Conservation (phyloP, 305 asterid species). For the Solanum aculeatissimum region DNA sequence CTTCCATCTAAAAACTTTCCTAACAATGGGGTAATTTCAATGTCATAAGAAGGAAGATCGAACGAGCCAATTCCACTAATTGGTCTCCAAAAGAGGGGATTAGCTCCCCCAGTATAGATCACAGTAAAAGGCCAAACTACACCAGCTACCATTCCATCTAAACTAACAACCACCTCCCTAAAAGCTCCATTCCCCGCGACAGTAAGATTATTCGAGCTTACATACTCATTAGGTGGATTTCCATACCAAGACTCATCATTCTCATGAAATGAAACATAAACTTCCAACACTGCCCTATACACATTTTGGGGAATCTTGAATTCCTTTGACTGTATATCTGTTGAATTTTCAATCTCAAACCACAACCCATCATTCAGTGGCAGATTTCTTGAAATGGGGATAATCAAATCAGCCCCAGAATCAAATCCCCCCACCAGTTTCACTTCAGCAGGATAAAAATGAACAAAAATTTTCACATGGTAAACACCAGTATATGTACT, state of each 20-base stretch:
- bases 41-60: too few species aligned
- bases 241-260: constrained; percentile 81
- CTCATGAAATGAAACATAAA: constrained; percentile 81
- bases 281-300: constrained; percentile 69
- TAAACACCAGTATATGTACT: constrained; percentile 74
- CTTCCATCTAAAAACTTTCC: too few species aligned
- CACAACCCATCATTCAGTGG: constrained; percentile 79
- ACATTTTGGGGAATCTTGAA: constrained; percentile 52
- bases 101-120: too few species aligned
- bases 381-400: constrained; percentile 65
- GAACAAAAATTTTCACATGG: constrained; percentile 50
- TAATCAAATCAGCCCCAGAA: constrained; percentile 57
- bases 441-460: constrained; percentile 53
- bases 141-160: constrained; percentile 17
- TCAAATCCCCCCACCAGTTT: constrained; percentile 7
- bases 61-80: too few species aligned
- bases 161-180: constrained; percentile 53
- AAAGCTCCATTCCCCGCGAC: constrained; percentile 73
- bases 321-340: constrained; percentile 33
- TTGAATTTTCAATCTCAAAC: constrained; percentile 59
- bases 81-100: too few species aligned
- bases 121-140: too few species aligned
- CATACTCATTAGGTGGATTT: constrained; percentile 59
- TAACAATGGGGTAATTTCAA: too few species aligned
- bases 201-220: constrained; percentile 34